Base-by-base conservation (phyloP, 2,329 filamentous ascomycete genomes). In the Aspergillus melleus region DNA sequence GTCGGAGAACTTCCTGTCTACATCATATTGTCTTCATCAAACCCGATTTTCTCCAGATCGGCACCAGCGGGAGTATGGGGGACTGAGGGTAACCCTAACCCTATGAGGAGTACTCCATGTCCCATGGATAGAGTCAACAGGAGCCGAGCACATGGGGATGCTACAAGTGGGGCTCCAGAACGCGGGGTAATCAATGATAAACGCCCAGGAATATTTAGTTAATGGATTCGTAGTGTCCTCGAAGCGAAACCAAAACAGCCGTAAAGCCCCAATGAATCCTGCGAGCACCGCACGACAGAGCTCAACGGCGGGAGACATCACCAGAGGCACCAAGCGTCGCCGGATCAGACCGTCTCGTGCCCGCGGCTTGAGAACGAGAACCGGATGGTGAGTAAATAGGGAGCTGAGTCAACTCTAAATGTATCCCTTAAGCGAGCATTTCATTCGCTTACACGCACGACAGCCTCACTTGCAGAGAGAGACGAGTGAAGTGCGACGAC, bases 401-500 rank as follows among this genome's bases (percentile, higher is more conserved):
- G 8, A 29, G 26, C 26, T 2, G 8, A 9, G 6, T 9, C 46
- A 4, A 26, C 0, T 51, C 49, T n/a, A 16, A 4, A 5, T 0
- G 26, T 14, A 24, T 3, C 26, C 14, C 26, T 29, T 30, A 61
- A 52, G 50, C 58, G 50, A 59, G 16, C n/a, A 29, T 46, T 39
- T 39, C 54, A 14, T 26, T 58, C 49, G 49, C 52, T 56, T 46
- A 58, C 58, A 61, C 16, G 36, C 20, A 29, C 20, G 22, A n/a
- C 12, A 63, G 63, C 55, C 61, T 65, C 8, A 61, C 63, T 20
- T 67, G 65, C 55, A 55, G 65, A 36, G 59, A 61, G 56, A 57
- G 62, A 58, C 63, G 64, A 9, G 65, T 66, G 20, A 65, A 65
- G 20, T 65, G 63, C 24, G 63, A 65, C 11, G 63, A 65, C 10